These are phyloP conservation scores for Stagonosporopsis vannaccii DNA, from an alignment of 2,329 filamentous ascomycete genomes.

Conservation along the genomic window DNA sequence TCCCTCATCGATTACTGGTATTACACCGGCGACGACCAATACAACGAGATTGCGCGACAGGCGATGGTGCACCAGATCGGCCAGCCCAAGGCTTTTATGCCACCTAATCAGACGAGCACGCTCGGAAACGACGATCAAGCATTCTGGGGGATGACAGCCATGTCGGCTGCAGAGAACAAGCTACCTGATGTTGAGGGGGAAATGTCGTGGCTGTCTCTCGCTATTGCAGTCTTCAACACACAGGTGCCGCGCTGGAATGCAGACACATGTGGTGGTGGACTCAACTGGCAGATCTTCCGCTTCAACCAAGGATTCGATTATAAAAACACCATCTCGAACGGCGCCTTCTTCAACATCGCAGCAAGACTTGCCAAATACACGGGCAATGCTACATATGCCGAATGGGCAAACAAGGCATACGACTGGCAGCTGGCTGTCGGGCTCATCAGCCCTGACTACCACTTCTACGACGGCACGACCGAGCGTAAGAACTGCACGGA, in stretches of 20 bases:
- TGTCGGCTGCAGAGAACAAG: conserved; percentile 71
- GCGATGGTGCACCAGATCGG: conserved; percentile 78
- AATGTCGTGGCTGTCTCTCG: conserved; percentile 67
- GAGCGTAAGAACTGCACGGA: conserved; percentile 53
- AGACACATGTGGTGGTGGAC: conserved; percentile 69
- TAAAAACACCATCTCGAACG: conserved; percentile 81
- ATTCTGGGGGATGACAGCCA: conserved; percentile 72
- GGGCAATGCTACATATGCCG: conserved; percentile 58
- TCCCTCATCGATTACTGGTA: conserved; percentile 49
- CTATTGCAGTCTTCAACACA: conserved; percentile 73
- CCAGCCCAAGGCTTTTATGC: conserved; percentile 73
- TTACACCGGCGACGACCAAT: conserved; percentile 45
- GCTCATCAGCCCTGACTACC: conserved; percentile 55
- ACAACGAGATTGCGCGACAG: conserved; percentile 44
- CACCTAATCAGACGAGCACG: conserved; percentile 68
- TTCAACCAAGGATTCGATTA: conserved; percentile 78
- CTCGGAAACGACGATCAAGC: conserved; percentile 76
- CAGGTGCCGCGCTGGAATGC: conserved; percentile 74
- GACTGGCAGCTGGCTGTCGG: conserved; percentile 58
- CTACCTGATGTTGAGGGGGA: conserved; percentile 60
- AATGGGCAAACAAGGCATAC: conserved; percentile 71
- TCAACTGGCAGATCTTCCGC: conserved; percentile 75
- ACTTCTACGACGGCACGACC: conserved; percentile 55
- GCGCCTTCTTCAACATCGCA: conserved; percentile 78
- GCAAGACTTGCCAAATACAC: conserved; percentile 74